Evolutionary conservation across 495 filamentous ascomycete species (phyloP), one percentile per base, ranked within the genome.

Genomic region (Glutinoglossum americanum): DNA sequence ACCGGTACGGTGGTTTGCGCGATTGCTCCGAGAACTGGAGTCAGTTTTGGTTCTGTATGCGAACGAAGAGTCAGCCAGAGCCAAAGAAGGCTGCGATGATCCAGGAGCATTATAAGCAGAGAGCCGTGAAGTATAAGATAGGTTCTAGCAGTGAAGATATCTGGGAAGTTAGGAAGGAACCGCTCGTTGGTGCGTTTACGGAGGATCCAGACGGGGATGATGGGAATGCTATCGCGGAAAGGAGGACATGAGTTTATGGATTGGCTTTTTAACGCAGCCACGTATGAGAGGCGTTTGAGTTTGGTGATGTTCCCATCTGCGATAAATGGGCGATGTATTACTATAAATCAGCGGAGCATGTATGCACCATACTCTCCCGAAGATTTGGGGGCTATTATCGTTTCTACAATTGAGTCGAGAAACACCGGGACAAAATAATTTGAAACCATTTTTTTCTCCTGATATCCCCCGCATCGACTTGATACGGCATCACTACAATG

Each of bases 41-140:
- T 62, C 83, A 90, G 67, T 96, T 92, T 72, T 87, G 90, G 80
- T 85, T 94, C 70, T 98, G 92, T 73, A 94, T 98, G 87, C 81
- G 84, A 57, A 81, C 80, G n/a, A 77, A 78, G 70, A 62, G 66
- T 45, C 68, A 75, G 66, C 44, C 62, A 6, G 63, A 61, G 17
- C 63, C 60, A 35, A 61, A 73, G 62, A 73, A 74, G 61, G 75
- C 72, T 61, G 73, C 71, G 57, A 75, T 74, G 60, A 77, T 98
- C 54, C 70, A 73, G 59, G 82, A 79, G 44, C 78, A 83, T 67
- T 88, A 93, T 68, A 74, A 74, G 57, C 75, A 81, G 69, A 86
- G 84, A 70, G 80, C 80, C 55, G 74, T 71, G 63, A 85, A 85
- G 69, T 88, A 88, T 67, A 80, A 75, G 72, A 73, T 71, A 26